phyloP scores from a whole-genome alignment of 306 rosid genomes.

The Pachyrhizus erosus region DNA sequence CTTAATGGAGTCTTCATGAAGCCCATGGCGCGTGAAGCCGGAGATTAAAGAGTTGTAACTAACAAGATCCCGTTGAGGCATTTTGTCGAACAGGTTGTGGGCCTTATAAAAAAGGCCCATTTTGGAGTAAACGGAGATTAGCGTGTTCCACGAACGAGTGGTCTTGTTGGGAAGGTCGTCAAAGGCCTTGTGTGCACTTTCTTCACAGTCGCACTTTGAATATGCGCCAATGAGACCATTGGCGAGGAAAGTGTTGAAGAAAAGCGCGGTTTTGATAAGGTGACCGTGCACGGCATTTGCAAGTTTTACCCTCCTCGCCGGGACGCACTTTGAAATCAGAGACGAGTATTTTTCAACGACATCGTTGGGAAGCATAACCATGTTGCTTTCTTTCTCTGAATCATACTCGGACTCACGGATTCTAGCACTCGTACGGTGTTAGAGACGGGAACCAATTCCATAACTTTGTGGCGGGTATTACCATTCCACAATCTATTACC shows the following conservation, averaged over 20 bases:
- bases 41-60: conserved; percentile 63
- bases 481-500: no score
- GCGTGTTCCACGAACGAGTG: conserved; percentile 66
- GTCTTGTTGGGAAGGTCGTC: conserved; percentile 58
- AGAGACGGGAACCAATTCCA: no score
- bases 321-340: conserved; percentile 52
- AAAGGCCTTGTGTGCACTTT: conserved; percentile 50
- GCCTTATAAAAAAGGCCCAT: conserved; percentile 46
- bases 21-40: conserved; percentile 51
- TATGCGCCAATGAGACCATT: conserved; percentile 64
- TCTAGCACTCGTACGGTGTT: no score
- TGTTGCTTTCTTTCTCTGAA: neutral
- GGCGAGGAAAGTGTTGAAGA: conserved; percentile 49
- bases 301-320: conserved; percentile 46
- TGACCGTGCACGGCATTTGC: conserved; percentile 58
- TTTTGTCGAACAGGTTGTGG: conserved; percentile 49
- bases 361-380: conserved; percentile 40
- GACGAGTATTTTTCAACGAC: conserved; percentile 40
- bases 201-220: conserved; percentile 54
- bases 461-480: no score
- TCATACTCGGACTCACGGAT: no score
- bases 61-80: conserved; percentile 59
- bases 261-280: conserved; percentile 62
- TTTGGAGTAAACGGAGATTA: conserved; percentile 49
- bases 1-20: conserved; percentile 45